Evolutionary conservation across 257 asterid species (phyloP), one percentile per base, ranked within the genome.

Genomic region (Anisodus tanguticus): DNA sequence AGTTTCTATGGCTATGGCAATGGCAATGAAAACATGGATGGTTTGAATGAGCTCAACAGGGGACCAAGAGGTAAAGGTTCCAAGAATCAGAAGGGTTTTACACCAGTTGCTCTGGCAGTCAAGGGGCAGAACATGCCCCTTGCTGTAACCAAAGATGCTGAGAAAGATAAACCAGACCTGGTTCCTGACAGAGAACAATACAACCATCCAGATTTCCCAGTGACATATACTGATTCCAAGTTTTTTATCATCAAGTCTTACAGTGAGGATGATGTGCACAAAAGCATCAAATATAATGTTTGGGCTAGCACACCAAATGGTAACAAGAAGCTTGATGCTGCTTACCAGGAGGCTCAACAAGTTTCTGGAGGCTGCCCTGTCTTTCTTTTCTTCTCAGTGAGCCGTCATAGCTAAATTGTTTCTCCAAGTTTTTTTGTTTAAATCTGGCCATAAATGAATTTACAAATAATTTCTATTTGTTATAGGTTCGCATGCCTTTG

Each of bases 241-340:
- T 93, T 92, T 71, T 93, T 91, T 62, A 88, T 93, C 12, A 92
- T 92, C 39, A 93, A 91, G 86, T 93, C 93, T 0, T 91, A 93
- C 87, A 92, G 95, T n/a, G 95, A 92, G 84, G 94, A 92, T 59
- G 92, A 91, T 79, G 86, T 94, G 47, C 95, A 94, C 78, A 94
- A 92, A 90, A 90, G 95, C 77, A 89, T 94, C 83, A 94, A 94
- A 87, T 94, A 94, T 86, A 90, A 88, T 83, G 88, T 94, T 7
- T 92, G 94, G 98, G 89, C 98, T 35, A 94, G 98, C 90, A 92
- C 98, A 1, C 94, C 97, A 0, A 94, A 89, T 85, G 98, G 98
- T 41, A 94, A 94, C 89, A 91, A 94, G 79, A 94, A 94, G 87
- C 88, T 94, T 5, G 94, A 94, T 74, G 86, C 89, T 51, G 92